phyloP scores from a whole-genome alignment of 2,329 filamentous ascomycete genomes.

The Fusarium fujikuroi region DNA sequence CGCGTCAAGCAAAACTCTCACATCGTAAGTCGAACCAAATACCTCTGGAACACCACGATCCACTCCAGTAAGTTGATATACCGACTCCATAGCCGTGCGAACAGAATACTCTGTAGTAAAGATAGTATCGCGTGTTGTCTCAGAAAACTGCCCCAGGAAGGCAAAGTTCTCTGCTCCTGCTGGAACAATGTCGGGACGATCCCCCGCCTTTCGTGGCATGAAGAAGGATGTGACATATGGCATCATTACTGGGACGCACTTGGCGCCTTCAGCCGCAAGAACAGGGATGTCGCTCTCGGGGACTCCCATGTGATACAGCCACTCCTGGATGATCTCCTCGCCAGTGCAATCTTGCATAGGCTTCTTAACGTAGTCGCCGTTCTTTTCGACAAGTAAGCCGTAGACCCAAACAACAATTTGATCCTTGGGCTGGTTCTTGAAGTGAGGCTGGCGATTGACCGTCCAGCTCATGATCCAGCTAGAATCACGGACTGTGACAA shows the following conservation, averaged over 20 bases:
- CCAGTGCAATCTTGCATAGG: constrained; percentile 1
- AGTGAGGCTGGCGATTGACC: neutral
- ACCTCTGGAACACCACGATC: constrained; percentile 4
- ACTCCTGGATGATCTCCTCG: constrained; percentile 3
- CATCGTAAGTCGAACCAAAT: constrained; percentile 2
- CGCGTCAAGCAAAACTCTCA: neutral
- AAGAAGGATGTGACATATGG: constrained; percentile 1
- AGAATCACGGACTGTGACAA: neutral
- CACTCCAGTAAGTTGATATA: neutral
- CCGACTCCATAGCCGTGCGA: constrained; percentile 2
- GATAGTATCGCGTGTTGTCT: neutral
- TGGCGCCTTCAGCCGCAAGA: neutral
- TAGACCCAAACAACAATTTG: constrained; percentile 4
- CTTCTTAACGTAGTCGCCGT: neutral
- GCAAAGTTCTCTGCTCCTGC: neutral
- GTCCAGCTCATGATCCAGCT: constrained; percentile 11
- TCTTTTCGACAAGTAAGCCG: neutral
- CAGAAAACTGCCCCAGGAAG: neutral
- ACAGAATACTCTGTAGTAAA: constrained; percentile 1
- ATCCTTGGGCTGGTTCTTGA: constrained; percentile 1
- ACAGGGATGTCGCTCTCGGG: neutral
- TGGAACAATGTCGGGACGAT: neutral
- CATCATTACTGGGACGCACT: constrained; percentile 1
- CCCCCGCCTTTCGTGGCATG: neutral
- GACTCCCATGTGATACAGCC: constrained; percentile 5